These are phyloP conservation scores for Talaromyces sp. DNA, from an alignment of 2,329 filamentous ascomycete genomes.

Conservation along the genomic window DNA sequence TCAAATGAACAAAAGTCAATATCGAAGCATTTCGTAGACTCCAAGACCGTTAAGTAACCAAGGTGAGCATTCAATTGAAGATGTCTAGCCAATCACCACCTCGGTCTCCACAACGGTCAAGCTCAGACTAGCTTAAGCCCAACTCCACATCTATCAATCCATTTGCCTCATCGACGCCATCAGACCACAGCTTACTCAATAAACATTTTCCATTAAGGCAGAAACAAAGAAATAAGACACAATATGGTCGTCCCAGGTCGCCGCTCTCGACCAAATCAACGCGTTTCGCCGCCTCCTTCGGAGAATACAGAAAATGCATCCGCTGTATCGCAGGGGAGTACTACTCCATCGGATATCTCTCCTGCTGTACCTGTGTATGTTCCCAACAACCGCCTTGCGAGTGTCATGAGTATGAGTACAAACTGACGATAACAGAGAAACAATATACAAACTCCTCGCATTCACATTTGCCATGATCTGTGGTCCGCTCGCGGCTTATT, in stretches of 20 bases:
- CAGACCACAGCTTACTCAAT: background rate
- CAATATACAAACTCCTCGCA: constrained; percentile 83
- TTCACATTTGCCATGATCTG: constrained; percentile 92
- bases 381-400: background rate
- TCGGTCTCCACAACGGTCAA: background rate
- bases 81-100: background rate
- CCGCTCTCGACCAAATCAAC: constrained; percentile 12
- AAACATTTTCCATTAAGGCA: background rate
- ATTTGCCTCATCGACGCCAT: constrained; percentile 2
- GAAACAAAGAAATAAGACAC: background rate
- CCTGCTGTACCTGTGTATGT: constrained; percentile 17
- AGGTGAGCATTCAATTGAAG: background rate
- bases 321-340: background rate
- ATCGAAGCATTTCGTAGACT: background rate
- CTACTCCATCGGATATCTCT: constrained; percentile 10
- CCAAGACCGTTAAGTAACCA: background rate
- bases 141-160: constrained; percentile 1
- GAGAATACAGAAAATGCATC: background rate
- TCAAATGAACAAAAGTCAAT: background rate
- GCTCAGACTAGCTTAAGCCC: background rate
- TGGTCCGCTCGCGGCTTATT: constrained; percentile 84
- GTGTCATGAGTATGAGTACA: background rate
- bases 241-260: constrained; percentile 16
- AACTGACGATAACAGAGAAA: constrained; percentile 49
- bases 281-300: constrained; percentile 1